Evolutionary conservation across 306 rosid genomes (phyloP), one percentile per base, ranked within the genome.

Genomic region (Cajanus cajan): DNA sequence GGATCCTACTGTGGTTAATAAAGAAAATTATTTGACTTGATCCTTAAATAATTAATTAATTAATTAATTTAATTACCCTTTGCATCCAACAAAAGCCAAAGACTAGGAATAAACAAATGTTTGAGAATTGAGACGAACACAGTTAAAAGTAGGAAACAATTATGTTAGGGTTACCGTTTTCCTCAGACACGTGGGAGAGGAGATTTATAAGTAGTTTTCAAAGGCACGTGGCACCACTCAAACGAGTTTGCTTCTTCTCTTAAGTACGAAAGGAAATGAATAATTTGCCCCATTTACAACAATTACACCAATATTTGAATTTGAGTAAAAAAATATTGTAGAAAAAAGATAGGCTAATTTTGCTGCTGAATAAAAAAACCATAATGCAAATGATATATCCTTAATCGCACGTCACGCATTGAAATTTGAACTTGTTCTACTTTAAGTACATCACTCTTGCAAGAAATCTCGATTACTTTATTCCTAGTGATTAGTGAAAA

Each of bases 21-120:
- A 8, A 70, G 16, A 48, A 13, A 50, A 31, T 39, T 66, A 36
- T 67, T 81, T 76, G 80, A 68, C 73, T 61, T 77, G 86, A n/a
- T 16, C 45, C 34, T 7, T 78, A 28, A 28, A 28, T 28, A 19
- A 39, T n/a, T n/a, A n/a, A n/a, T n/a, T n/a, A n/a, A n/a, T n/a
- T n/a, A n/a, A n/a, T n/a, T n/a, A n/a, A n/a, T n/a, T n/a, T n/a
- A n/a, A n/a, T 58, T 14, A 61, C 75, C 71, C 41, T 12, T 67
- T 9, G 31, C 7, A 19, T 64, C 36, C 8, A 25, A 67, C 66
- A 34, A 21, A 37, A 52, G 70, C 58, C 74, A 81, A 21, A 34
- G 25, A 52, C 71, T 34, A 14, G 13, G 33, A 64, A 75, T 73
- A 58, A 58, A 41, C 39, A 24, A 76, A 33, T 19, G 65, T 0